phyloP scores from a whole-genome alignment of 2,329 filamentous ascomycete species.

The Colletotrichum trifolii region DNA sequence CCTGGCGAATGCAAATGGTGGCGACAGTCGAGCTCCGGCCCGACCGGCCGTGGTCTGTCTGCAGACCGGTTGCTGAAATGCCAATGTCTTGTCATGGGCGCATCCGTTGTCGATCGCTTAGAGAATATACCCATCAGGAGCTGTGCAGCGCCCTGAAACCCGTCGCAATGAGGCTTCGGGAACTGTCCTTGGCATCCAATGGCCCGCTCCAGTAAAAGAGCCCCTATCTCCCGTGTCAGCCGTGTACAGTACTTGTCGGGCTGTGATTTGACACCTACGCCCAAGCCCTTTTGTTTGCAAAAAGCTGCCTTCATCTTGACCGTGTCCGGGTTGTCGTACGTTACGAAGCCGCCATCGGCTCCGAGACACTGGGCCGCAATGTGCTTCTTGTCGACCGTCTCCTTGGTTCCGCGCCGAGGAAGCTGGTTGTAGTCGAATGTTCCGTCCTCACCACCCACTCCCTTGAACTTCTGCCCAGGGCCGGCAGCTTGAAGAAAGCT shows the following conservation, averaged over 20 bases:
- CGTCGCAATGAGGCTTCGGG: constrained; percentile 67
- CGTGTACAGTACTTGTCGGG: background rate
- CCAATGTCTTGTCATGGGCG: constrained; percentile 3
- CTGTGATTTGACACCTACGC: constrained; percentile 55
- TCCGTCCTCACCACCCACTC: constrained; percentile 70
- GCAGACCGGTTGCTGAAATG: constrained; percentile 22
- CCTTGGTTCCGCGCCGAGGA: constrained; percentile 69
- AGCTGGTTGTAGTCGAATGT: constrained; percentile 80
- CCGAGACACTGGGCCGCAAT: constrained; percentile 79
- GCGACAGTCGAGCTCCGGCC: constrained; percentile 18
- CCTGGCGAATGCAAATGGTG: constrained; percentile 25
- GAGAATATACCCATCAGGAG: constrained; percentile 42
- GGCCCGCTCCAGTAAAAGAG: constrained; percentile 87
- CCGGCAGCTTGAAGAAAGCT: constrained; percentile 76
- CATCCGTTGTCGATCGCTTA: constrained; percentile 18
- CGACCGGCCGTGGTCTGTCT: constrained; percentile 31
- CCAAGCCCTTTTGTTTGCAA: constrained; percentile 76
- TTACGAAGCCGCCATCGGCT: constrained; percentile 80
- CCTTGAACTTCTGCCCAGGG: constrained; percentile 70
- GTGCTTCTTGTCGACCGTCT: constrained; percentile 73
- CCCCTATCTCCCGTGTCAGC: constrained; percentile 59
- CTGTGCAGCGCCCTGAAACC: constrained; percentile 69
- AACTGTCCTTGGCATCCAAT: constrained; percentile 70
- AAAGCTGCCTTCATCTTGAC: constrained; percentile 80
- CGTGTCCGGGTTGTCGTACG: constrained; percentile 82